phyloP scores from a whole-genome alignment of 2,329 filamentous ascomycete species.

The Fusarium avenaceum region DNA sequence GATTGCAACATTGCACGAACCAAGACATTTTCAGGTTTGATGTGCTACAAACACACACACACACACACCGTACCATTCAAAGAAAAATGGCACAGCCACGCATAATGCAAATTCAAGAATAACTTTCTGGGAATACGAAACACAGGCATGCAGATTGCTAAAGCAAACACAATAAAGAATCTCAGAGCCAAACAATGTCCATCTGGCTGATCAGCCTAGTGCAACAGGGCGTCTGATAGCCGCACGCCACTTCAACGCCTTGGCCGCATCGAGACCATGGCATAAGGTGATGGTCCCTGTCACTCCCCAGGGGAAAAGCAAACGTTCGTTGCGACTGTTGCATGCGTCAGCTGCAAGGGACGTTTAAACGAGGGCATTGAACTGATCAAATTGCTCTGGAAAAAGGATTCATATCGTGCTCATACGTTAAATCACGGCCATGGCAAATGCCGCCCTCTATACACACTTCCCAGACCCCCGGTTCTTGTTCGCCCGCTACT shows the following conservation, averaged over 20 bases:
- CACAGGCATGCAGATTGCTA: background rate
- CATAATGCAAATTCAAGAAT: no score
- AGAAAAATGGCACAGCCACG: no score
- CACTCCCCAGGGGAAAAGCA: background rate
- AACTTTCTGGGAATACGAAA: background rate
- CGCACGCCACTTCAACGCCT: conserved; percentile 28
- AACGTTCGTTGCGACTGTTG: background rate
- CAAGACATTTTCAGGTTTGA: background rate
- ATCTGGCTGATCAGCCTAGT: background rate
- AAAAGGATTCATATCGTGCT: background rate
- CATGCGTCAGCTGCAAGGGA: background rate
- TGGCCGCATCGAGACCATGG: conserved; percentile 32
- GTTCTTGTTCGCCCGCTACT: background rate
- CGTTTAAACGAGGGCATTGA: background rate
- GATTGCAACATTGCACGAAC: background rate
- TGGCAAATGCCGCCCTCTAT: background rate
- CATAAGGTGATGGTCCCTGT: background rate
- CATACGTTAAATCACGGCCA: background rate
- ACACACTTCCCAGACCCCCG: background rate
- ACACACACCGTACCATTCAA: no score
- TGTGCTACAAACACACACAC: no score
- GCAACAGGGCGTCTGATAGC: conserved; percentile 24
- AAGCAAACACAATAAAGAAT: conserved; percentile 6
- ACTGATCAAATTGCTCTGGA: background rate
- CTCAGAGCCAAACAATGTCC: conserved; percentile 7